A percentile compares a stretch with the other conserved stretches of the same genome.
Evolutionary conservation across 306 rosid species (phyloP).

Genomic region (Dryas octopetala): DNA sequence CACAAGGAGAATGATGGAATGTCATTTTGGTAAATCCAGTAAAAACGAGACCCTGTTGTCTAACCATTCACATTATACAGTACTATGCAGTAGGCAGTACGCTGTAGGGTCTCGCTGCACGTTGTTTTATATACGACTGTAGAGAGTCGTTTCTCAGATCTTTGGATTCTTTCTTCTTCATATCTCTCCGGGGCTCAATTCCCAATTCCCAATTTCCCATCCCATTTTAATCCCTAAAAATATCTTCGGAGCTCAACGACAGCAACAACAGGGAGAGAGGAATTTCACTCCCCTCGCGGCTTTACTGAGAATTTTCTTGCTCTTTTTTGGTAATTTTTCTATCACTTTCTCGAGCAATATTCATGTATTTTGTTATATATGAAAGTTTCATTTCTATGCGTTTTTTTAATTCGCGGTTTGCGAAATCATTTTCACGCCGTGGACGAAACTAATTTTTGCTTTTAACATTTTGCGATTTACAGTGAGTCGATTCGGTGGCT

Average conservation of each 20-base stretch:
- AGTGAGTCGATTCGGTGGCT: conserved; percentile 21
- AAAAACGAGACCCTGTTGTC: conserved; percentile 1
- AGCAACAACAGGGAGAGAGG: neutral
- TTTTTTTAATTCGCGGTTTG: neutral
- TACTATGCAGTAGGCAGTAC: neutral
- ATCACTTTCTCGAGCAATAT: conserved; percentile 8
- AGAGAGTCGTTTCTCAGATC: conserved; percentile 39
- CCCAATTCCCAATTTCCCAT: conserved; percentile 12
- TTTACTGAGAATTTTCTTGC: conserved; percentile 5
- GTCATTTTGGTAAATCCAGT: conserved; percentile 24
- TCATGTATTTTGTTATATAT: neutral
- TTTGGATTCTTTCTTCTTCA: neutral
- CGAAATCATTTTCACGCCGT: neutral
- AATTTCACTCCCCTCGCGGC: conserved; percentile 8
- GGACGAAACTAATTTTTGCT: neutral
- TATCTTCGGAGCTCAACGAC: neutral
- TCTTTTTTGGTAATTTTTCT: conserved; percentile 35
- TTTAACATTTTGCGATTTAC: neutral
- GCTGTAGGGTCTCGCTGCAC: neutral
- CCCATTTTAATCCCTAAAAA: conserved; percentile 11
- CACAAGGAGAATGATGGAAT: neutral
- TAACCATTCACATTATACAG: too few species aligned
- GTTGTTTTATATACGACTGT: conserved; percentile 28
- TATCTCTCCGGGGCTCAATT: conserved; percentile 11
- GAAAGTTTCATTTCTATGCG: neutral